Evolutionary conservation across 78 protist species (phyloP), one percentile per base, ranked within the genome.

Genomic region (Dictyostelium firmibasis): DNA sequence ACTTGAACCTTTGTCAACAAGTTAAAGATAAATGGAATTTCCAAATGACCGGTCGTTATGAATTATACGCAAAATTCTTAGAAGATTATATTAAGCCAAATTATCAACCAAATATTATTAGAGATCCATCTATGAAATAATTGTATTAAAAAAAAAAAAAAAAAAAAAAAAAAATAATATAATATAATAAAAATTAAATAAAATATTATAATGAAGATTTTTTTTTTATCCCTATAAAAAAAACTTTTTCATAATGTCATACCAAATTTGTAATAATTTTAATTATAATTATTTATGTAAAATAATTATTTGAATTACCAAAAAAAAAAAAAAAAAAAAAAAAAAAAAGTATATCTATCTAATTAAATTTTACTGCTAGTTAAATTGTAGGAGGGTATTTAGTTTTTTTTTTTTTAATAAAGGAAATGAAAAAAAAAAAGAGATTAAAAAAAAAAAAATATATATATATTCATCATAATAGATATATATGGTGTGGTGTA

Each of bases 1-100:
- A 99, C 88, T 95, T 99, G 77, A 99, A 99, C 94, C 91, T 97
- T 31, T 67, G 78, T 75, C 94, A 96, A 62, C 99, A 98, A 83
- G 97, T 97, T 69, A 82, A 96, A 47, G 99, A 98, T 86, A 95
- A 72, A 85, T 98, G 99, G 99, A 81, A 91, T 79, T 97, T 97
- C 98, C 96, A 85, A 82, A 94, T 94, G 97, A 94, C 97, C 35
- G 97, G 75, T 18, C 50, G 97, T 35, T 88, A 94, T 60, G 86
- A 69, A 53, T 25, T 89, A 38, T 94, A 94, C 38, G 97, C 97
- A 33, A 44, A 94, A 27, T 94, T 94, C 85, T 44, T 94, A 9
- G 87, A 84, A 6, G 86, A 94, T 14, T 94, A 94, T 20, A 53
- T 84, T 9, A 35, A 94, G 33, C 97, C 93, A 81, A 62, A 94